These are phyloP conservation scores for Yarrowia galli DNA, from an alignment of 1,139 yeast species.

Conservation along the genomic window DNA sequence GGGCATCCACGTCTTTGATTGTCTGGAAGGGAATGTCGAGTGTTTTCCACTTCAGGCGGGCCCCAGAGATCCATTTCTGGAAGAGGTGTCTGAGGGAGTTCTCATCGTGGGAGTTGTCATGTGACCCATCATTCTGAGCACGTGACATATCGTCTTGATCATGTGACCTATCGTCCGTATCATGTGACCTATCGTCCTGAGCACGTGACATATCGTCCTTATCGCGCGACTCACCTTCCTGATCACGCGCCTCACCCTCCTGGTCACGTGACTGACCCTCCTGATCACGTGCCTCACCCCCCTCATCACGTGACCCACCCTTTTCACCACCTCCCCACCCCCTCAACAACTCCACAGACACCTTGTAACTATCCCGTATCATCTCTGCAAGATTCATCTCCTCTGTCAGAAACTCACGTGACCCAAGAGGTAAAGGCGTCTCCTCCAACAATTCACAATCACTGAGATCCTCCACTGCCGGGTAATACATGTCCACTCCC, in stretches of 20 bases:
- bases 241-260: too few relatives aligned
- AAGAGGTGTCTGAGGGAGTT: too few relatives aligned
- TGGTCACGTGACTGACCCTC: too few relatives aligned
- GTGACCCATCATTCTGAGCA: too few relatives aligned
- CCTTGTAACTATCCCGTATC: slow-evolving; percentile 1
- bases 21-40: not conserved
- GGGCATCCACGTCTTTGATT: not conserved
- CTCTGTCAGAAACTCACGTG: not conserved
- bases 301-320: not conserved
- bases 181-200: too few relatives aligned
- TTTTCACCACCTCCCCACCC: too few relatives aligned
- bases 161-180: too few relatives aligned
- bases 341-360: not conserved
- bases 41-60: not conserved
- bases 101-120: too few relatives aligned
- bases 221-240: too few relatives aligned
- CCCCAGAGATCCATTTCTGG: not conserved
- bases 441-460: not conserved
- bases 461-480: not conserved
- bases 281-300: too few relatives aligned
- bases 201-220: too few relatives aligned
- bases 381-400: not conserved
- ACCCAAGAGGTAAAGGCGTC: not conserved
- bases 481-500: not conserved
- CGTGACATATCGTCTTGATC: too few relatives aligned